These are phyloP conservation scores for Orobanche coerulescens DNA, from an alignment of 257 asterid genomes.

Conservation along the genomic window DNA sequence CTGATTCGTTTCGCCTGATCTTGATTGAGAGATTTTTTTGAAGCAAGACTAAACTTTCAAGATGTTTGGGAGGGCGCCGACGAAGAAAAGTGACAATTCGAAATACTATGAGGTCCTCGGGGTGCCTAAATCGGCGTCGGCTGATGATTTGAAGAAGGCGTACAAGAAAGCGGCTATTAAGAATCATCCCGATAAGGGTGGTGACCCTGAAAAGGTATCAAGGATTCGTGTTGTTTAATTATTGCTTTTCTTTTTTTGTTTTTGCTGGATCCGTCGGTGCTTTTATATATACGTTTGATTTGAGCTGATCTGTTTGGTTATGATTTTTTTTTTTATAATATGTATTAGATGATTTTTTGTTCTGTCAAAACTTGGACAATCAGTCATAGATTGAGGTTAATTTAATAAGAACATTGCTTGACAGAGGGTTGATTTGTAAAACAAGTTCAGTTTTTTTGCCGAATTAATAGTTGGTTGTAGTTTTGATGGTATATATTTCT, in stretches of 20 bases:
- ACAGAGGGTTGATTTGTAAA: background rate
- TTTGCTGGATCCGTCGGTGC: background rate
- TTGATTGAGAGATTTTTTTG: background rate
- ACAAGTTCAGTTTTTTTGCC: background rate
- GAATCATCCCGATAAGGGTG: constrained; percentile 86
- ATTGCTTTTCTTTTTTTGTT: too few relatives aligned
- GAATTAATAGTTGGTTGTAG: background rate
- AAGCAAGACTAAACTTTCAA: constrained; percentile 15
- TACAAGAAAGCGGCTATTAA: constrained; percentile 77
- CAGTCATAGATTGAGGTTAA: too few relatives aligned
- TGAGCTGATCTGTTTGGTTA: background rate
- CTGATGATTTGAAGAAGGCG: constrained; percentile 76
- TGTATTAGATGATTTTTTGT: too few relatives aligned
- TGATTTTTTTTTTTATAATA: background rate
- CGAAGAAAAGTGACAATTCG: constrained; percentile 42
- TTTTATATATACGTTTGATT: background rate
- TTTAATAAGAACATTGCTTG: too few relatives aligned
- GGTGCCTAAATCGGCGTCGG: constrained; percentile 54
- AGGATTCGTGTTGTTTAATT: background rate
- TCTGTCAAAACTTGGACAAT: too few relatives aligned
- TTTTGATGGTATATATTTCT: background rate
- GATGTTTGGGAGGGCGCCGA: constrained; percentile 42
- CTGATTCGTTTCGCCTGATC: background rate
- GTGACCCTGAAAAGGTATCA: constrained; percentile 79
- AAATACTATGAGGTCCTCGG: constrained; percentile 43